phyloP scores from a whole-genome alignment of 176 grass and related monocot genomes.

The Musa itinerans region DNA sequence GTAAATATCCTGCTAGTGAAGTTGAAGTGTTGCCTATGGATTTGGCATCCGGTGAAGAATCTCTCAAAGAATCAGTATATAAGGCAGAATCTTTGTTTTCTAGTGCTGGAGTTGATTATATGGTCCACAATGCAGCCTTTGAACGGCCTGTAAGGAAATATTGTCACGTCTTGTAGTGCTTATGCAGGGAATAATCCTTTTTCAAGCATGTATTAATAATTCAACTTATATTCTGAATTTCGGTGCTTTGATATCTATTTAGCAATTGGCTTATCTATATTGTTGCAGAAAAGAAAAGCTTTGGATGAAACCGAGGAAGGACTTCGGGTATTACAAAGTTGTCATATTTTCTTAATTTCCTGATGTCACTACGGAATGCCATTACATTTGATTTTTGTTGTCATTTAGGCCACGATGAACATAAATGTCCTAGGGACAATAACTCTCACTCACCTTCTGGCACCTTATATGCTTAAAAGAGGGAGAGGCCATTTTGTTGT shows the following conservation, averaged over 20 bases:
- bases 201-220: not conserved
- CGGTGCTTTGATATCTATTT: not conserved
- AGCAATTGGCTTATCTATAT: not conserved
- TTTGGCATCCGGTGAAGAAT: constrained; percentile 72
- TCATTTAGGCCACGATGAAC: constrained; percentile 52
- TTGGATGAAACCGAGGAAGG: constrained; percentile 86
- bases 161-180: constrained; percentile 3
- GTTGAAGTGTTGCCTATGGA: constrained; percentile 94
- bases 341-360: constrained; percentile 21
- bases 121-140: constrained; percentile 95
- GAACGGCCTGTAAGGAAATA: constrained; percentile 57
- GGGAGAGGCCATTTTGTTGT: constrained; percentile 95
- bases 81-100: constrained; percentile 84
- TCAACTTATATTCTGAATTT: not conserved
- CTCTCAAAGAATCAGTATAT: constrained; percentile 51
- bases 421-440: constrained; percentile 84
- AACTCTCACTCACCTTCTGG: constrained; percentile 68
- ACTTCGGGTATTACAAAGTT: constrained; percentile 40
- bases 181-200: not conserved
- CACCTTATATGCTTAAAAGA: constrained; percentile 83
- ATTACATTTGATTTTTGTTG: constrained; percentile 4
- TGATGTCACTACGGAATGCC: not conserved
- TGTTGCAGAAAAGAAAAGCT: constrained; percentile 61
- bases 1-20: constrained; percentile 42
- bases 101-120: constrained; percentile 66